A percentile compares a stretch with the other conserved stretches of the same genome.
These are phyloP conservation scores for Botrytis pseudocinerea DNA, from an alignment of 2,329 filamentous ascomycete genomes.

Conservation along the genomic window DNA sequence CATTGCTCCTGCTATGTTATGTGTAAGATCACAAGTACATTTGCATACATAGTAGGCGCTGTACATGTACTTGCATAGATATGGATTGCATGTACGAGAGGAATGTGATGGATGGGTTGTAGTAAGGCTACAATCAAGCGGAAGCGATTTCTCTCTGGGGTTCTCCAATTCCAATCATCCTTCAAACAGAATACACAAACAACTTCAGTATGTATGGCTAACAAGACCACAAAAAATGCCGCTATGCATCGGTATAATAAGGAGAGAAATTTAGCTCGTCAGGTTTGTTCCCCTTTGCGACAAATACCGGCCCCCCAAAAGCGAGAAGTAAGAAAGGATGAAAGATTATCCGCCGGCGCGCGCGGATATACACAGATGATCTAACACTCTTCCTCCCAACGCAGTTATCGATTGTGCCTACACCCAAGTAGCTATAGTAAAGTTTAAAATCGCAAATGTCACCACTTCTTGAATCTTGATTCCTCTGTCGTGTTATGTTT, in stretches of 20 bases:
- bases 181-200: neutral
- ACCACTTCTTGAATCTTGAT: neutral
- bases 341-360: constrained; percentile 4
- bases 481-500: neutral
- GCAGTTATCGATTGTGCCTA: neutral
- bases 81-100: neutral
- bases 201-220: neutral
- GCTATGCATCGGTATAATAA: neutral
- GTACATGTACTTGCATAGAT: neutral
- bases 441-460: neutral
- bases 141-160: neutral
- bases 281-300: neutral
- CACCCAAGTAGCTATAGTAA: neutral
- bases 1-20: neutral
- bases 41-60: neutral
- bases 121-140: neutral
- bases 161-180: neutral
- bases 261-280: neutral
- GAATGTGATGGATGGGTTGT: neutral
- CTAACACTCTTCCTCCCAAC: neutral
- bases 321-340: neutral
- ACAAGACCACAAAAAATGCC: neutral
- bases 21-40: neutral
- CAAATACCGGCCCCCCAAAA: neutral
- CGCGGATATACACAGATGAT: neutral